Percentiles rank a stretch among this genome's conserved stretches.
These are phyloP conservation scores for Marchantia polymorpha DNA, from an alignment of 225 moss, liverwort and hornwort genomes.

Conservation along the genomic window DNA sequence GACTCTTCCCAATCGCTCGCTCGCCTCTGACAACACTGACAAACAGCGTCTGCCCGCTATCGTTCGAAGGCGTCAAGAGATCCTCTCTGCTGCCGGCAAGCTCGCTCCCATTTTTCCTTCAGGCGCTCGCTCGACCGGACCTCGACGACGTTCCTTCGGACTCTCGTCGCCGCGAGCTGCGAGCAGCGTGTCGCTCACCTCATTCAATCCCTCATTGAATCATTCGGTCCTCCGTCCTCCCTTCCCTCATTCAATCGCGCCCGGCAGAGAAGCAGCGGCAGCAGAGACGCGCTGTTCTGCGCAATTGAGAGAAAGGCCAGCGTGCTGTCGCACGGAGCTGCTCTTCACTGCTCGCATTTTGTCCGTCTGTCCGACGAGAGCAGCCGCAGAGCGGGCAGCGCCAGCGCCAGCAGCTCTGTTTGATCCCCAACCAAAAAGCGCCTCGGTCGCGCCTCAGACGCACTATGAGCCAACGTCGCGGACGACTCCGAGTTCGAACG, in stretches of 20 bases:
- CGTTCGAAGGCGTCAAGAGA: not conserved
- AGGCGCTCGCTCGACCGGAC: not conserved
- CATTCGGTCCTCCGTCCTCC: not conserved
- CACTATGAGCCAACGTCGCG: too few species aligned
- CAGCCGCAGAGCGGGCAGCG: conserved; percentile 1
- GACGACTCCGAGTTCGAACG: not conserved
- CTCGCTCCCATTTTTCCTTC: not conserved
- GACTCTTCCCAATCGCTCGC: not conserved
- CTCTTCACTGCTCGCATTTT: not conserved
- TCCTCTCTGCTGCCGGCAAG: conserved; percentile 6
- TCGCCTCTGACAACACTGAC: not conserved
- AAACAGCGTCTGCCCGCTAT: not conserved
- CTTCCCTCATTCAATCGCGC: not conserved
- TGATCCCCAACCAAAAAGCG: not conserved
- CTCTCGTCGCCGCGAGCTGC: not conserved
- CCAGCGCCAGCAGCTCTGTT: not conserved
- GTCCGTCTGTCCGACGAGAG: not conserved
- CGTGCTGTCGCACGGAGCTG: not conserved
- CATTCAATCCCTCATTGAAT: not conserved
- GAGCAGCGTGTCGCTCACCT: too few species aligned
- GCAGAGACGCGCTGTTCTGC: conserved; percentile 5
- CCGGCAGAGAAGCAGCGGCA: conserved; percentile 1
- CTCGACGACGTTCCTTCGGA: not conserved
- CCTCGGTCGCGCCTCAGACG: not conserved
- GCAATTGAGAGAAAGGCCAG: not conserved